phyloP scores from a whole-genome alignment of 306 rosid genomes.

The Gastrolobium villosum region DNA sequence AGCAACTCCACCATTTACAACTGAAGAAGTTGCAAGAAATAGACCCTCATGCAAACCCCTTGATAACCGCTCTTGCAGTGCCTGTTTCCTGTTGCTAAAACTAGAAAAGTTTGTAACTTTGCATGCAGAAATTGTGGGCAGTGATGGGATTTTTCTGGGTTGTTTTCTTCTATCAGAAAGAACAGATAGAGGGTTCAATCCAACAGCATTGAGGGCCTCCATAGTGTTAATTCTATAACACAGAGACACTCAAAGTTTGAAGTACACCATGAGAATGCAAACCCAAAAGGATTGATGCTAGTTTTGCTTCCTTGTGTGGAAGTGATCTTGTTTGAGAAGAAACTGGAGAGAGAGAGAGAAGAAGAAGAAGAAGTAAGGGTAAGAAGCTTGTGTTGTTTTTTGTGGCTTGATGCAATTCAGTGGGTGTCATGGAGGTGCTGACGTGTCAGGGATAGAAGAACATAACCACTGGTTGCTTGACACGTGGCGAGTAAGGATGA shows the following conservation, averaged over 20 bases:
- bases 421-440: slow-evolving; percentile 49
- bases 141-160: slow-evolving; percentile 63
- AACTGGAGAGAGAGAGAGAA: slow-evolving; percentile 33
- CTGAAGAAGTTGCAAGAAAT: slow-evolving; percentile 67
- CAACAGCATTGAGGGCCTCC: slow-evolving; percentile 96
- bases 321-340: slow-evolving; percentile 41
- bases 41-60: slow-evolving; percentile 62
- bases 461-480: slow-evolving; percentile 29
- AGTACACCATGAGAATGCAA: slow-evolving; percentile 37
- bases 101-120: slow-evolving; percentile 58
- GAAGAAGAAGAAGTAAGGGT: background rate
- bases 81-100: slow-evolving; percentile 44
- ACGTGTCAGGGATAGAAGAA: slow-evolving; percentile 45
- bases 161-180: slow-evolving; percentile 70
- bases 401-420: slow-evolving; percentile 31
- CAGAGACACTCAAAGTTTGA: slow-evolving; percentile 31
- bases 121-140: slow-evolving; percentile 52
- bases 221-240: slow-evolving; percentile 73
- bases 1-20: slow-evolving; percentile 64
- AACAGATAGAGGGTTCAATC: slow-evolving; percentile 82
- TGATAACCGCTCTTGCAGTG: slow-evolving; percentile 48
- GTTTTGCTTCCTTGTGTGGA: slow-evolving; percentile 31
- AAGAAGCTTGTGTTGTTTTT: slow-evolving; percentile 38
- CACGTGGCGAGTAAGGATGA: slow-evolving; percentile 53
- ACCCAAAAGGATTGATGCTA: slow-evolving; percentile 20